phyloP scores from a whole-genome alignment of 352 stramenopile species.

The Phytophthora citrophthora region DNA sequence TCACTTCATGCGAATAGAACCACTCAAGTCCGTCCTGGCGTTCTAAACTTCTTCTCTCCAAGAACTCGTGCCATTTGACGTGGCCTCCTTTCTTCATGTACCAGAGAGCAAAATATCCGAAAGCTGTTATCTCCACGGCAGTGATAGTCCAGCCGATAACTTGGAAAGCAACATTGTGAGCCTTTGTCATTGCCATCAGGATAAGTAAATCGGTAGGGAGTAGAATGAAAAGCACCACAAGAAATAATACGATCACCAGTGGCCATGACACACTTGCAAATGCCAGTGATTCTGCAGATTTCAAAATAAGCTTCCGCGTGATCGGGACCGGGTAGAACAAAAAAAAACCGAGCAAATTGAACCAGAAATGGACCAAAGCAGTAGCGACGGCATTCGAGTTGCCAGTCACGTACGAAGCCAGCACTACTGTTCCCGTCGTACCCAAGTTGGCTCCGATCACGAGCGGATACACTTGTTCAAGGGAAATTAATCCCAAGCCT shows the following conservation, averaged over 20 bases:
- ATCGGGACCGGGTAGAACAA: neutral
- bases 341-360: neutral
- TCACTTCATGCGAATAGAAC: slow-evolving; percentile 1
- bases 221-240: neutral
- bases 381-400: slow-evolving; percentile 76
- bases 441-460: slow-evolving; percentile 93
- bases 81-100: neutral
- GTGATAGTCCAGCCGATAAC: neutral
- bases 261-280: slow-evolving; percentile 1
- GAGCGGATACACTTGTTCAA: slow-evolving; percentile 91
- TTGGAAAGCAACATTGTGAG: neutral
- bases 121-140: neutral
- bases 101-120: neutral
- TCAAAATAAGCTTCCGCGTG: neutral
- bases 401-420: slow-evolving; percentile 81
- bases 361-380: slow-evolving; percentile 83
- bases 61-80: slow-evolving; percentile 17
- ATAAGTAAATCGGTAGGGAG: neutral
- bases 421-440: slow-evolving; percentile 85
- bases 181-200: neutral
- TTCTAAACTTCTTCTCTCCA: neutral
- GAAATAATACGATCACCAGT: neutral
- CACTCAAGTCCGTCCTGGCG: slow-evolving; percentile 1
- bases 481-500: slow-evolving; percentile 81
- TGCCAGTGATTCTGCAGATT: neutral